These are phyloP conservation scores for Euphrasia confusa DNA, from an alignment of 257 asterid species.

Conservation along the genomic window DNA sequence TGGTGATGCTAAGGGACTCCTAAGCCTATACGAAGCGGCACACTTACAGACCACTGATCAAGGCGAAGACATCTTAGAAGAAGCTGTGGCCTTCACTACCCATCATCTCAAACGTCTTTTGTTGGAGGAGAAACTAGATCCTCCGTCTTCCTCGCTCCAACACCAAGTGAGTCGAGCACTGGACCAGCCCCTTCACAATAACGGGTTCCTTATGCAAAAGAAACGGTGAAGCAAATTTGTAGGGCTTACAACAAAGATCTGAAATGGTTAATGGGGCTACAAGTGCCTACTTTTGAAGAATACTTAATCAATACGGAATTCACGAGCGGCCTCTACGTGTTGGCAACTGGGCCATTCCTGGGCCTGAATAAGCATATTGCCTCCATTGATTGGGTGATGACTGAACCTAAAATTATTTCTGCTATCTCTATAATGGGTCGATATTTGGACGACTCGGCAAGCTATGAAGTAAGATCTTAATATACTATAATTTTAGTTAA, in stretches of 20 bases:
- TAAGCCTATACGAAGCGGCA: too few relatives aligned
- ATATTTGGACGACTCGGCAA: not conserved
- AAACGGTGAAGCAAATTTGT: conserved; percentile 7
- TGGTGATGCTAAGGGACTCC: too few relatives aligned
- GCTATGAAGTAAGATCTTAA: not conserved
- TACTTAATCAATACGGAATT: not conserved
- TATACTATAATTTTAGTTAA: too few relatives aligned
- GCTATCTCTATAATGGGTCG: conserved; percentile 1
- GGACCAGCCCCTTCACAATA: too few relatives aligned
- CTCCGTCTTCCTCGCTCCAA: too few relatives aligned
- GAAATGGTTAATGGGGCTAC: not conserved
- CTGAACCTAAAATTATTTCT: not conserved
- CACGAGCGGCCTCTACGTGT: not conserved
- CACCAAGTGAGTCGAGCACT: too few relatives aligned
- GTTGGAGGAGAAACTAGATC: too few relatives aligned
- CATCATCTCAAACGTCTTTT: too few relatives aligned
- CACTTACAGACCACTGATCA: too few relatives aligned
- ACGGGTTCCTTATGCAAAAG: too few relatives aligned
- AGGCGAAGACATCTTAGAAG: too few relatives aligned
- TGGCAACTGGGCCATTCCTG: not conserved
- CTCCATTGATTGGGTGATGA: conserved; percentile 12
- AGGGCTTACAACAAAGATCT: conserved; percentile 9
- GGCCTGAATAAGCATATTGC: conserved; percentile 2
- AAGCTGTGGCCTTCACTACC: too few relatives aligned
- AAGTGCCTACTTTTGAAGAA: not conserved